Conservation (phyloP, 805 yeast species). For the Suhomyces sp. region DNA sequence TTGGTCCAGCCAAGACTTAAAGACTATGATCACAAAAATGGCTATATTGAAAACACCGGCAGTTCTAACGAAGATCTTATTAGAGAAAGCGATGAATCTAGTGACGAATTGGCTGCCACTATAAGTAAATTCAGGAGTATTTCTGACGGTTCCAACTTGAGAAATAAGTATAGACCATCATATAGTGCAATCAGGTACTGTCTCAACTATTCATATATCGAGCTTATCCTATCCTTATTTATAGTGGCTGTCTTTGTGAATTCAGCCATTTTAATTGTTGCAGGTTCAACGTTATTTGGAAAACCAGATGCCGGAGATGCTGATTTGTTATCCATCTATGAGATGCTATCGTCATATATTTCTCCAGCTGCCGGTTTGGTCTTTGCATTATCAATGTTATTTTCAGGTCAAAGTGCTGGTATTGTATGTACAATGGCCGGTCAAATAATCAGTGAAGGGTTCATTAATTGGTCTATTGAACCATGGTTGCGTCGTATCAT, state of each 20-base stretch:
- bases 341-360: constrained; percentile 42
- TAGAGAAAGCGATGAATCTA: neutral
- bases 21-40: constrained; percentile 38
- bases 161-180: constrained; percentile 38
- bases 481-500: constrained; percentile 45
- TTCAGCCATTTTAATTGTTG: constrained; percentile 44
- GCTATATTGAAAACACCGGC: constrained; percentile 9
- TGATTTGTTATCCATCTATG: constrained; percentile 43
- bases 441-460: constrained; percentile 45
- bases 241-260: constrained; percentile 45
- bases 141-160: constrained; percentile 30
- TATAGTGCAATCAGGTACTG: constrained; percentile 42
- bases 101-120: constrained; percentile 12
- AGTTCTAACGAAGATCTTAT: neutral
- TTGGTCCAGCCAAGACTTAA: constrained; percentile 43
- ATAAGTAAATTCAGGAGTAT: constrained; percentile 18
- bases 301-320: constrained; percentile 47
- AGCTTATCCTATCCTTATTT: constrained; percentile 39
- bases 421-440: constrained; percentile 51
- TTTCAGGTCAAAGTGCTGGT: constrained; percentile 48
- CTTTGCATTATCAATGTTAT: constrained; percentile 45
- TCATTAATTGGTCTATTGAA: constrained; percentile 41
- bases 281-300: constrained; percentile 40
- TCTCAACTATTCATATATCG: constrained; percentile 38
- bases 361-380: constrained; percentile 45